phyloP scores from a whole-genome alignment of 164 flowering plant genomes.

The Sextonia rubra region DNA sequence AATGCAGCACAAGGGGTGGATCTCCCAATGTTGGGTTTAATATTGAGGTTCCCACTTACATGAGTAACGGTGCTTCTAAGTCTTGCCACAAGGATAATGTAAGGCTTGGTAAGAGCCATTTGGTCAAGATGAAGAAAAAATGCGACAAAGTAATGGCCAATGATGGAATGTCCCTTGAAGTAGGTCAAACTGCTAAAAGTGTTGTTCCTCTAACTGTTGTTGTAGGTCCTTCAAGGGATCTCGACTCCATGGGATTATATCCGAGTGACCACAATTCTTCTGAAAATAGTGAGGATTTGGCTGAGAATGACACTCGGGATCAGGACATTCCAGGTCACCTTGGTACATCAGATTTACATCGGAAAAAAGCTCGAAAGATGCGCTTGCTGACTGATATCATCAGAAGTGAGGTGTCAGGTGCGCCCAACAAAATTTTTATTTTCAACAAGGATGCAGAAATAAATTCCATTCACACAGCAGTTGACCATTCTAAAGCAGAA shows the following conservation, averaged over 20 bases:
- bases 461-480: constrained; percentile 10
- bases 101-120: not conserved
- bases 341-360: constrained; percentile 22
- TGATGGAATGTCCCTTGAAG: constrained; percentile 10
- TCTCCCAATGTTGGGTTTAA: constrained; percentile 12
- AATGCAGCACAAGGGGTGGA: constrained; percentile 12
- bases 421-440: not conserved
- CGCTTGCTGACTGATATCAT: constrained; percentile 43
- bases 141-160: constrained; percentile 4
- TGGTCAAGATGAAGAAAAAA: constrained; percentile 9
- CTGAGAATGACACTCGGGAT: constrained; percentile 13
- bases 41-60: constrained; percentile 10
- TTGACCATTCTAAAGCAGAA: constrained; percentile 13
- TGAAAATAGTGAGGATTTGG: constrained; percentile 23
- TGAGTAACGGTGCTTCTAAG: constrained; percentile 12
- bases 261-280: constrained; percentile 21
- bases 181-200: not conserved
- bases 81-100: constrained; percentile 11
- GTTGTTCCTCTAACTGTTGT: constrained; percentile 20
- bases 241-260: constrained; percentile 20
- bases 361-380: constrained; percentile 38
- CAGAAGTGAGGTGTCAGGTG: constrained; percentile 26
- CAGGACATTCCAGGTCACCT: constrained; percentile 6
- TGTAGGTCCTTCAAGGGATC: constrained; percentile 7
- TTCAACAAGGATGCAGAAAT: constrained; percentile 11